Evolutionary conservation across 306 rosid genomes (phyloP), one percentile per base, ranked within the genome.

Genomic region (Parietaria judaica): DNA sequence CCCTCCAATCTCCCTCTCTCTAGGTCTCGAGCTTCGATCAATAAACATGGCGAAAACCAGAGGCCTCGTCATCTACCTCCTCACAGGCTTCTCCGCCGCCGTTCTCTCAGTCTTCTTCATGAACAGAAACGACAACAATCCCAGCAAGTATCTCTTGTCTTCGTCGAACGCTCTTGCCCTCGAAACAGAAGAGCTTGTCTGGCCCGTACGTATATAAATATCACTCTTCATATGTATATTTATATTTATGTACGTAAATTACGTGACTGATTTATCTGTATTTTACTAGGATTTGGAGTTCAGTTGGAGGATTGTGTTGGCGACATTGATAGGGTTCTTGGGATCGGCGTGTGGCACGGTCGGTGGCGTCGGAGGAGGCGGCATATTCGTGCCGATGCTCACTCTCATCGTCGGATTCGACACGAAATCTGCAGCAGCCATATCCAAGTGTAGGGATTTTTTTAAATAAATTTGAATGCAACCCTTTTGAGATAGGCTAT

Each of bases 321-420:
- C 88, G 1, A 88, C 99, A 0, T 68, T 82, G 56, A 88, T 92
- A 45, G 88, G 96, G 38, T 92, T 92, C 63, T 68, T 88, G 41
- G 99, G 99, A 23, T 92, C 94, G 5, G 96, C 96, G 7, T 92
- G 82, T 68, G 96, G 96, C 62, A 88, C 95, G 0, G 99, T 92
- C 14, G 99, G 99, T 52, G 99, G 99, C 2, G 90, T 92, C 6
- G 99, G 98, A 15, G 96, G 95, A 4, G 96, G 96, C 17, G 99
- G 99, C 75, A 92, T 92, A 61, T 92, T 92, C 36, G 96, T 92
- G 59, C 99, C 99, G 9, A 88, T 92, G 96, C 86, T 92, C 50
- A 88, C 86, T 74, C 66, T 92, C 70, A 66, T 92, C 70, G 74
- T 88, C 51, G 99, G 99, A 0, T 92, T 92, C 54, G 99, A 88